A percentile compares a stretch with the other conserved stretches of the same genome.
Evolutionary conservation across 129 eudicot genomes (phyloP).

Genomic region (carrot (Daucus carota)): DNA sequence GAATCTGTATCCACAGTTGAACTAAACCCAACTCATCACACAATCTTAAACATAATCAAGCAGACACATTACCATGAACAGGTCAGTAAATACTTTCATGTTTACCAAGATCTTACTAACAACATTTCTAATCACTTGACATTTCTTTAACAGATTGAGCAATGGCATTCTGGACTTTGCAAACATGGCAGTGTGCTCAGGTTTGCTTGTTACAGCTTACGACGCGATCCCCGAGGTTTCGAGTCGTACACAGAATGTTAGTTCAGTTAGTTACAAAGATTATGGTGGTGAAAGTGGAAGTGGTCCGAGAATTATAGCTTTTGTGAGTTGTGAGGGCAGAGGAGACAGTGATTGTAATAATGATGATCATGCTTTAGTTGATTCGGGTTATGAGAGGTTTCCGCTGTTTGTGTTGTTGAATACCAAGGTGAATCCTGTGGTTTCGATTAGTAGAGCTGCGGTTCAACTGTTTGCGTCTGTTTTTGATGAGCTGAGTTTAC

Average conservation of each 20-base stretch:
- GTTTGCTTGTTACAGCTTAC: background rate
- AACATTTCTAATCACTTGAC: background rate
- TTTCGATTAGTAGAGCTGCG: slow-evolving; percentile 9
- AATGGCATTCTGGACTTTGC: slow-evolving; percentile 6
- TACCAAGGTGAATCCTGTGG: slow-evolving; percentile 3
- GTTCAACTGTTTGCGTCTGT: background rate
- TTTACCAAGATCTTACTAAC: background rate
- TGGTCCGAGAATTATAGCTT: background rate
- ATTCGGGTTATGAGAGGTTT: background rate
- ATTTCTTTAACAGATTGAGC: background rate
- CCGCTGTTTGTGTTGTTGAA: slow-evolving; percentile 4
- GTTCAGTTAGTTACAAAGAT: background rate
- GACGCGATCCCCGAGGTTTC: background rate
- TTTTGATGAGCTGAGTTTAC: background rate
- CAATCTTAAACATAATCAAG: background rate
- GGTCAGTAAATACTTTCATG: background rate
- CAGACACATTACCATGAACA: background rate
- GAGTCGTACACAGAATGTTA: background rate
- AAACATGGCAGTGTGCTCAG: slow-evolving; percentile 1
- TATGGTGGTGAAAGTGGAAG: background rate
- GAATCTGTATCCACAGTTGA: background rate
- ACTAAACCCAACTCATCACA: no score
- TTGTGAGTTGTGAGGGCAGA: background rate
- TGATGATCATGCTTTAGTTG: background rate
- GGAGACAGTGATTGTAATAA: background rate